Base-by-base conservation (phyloP, 352 stramenopile genomes). In the Pythium guiyangense region DNA sequence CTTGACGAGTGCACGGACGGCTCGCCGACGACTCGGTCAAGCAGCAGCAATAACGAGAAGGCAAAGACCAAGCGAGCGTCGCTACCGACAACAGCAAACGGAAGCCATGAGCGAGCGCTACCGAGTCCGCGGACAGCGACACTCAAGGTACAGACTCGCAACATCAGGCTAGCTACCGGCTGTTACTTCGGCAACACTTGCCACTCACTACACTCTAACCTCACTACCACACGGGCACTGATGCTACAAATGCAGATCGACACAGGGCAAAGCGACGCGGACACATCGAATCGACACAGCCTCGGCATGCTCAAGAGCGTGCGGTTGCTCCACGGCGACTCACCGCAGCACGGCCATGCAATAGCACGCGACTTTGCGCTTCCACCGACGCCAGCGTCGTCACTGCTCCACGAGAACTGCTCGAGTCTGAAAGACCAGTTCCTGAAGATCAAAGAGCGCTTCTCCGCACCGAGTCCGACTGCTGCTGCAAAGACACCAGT, bases 351-450 rank as follows among this genome's bases (percentile, higher is more conserved):
- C 20, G 59, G 73, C n/a, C 74, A 71, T 3, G 75, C 72, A n/a
- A 64, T 85, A 8, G 70, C 69, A 15, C 66, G 76, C 45, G 79
- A 87, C 42, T 89, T 89, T 60, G 64, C 79, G n/a, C 58, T 89
- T 18, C 69, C 64, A 10, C 71, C 72, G 14, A 49, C 69, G n/a
- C 59, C 72, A 8, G 47, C 65, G 46, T 84, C 74, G 6, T 67
- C 68, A 1, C 55, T 84, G 2, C 54, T 67, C 4, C 76, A 87
- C 39, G 79, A 87, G 44, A 87, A 82, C 49, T 88, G 82, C 59
- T 79, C 73, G n/a, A 85, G 73, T 49, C 64, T 92, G 8, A 88
- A 86, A 29, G 82, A 92, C 42, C 82, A 92, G 46, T 92, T 92
- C 29, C 74, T 90, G 40, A 84, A 80, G 59, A 88, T 92, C 56